Base-by-base conservation (phyloP, 768 basidiomycete genomes). In the Boletus tomentosulus region DNA sequence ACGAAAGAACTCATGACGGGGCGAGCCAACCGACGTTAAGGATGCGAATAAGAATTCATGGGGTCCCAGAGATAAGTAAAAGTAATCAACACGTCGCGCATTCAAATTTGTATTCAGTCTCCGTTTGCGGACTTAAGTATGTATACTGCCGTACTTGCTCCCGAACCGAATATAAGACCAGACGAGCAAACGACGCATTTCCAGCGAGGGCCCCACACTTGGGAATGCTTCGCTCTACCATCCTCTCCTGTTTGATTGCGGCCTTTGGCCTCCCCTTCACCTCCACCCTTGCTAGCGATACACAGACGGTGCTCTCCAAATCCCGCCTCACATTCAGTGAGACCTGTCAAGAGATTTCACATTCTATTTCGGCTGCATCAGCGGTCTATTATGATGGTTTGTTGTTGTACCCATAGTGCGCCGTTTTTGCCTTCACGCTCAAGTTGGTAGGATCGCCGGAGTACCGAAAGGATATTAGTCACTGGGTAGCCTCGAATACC, bases 401-500 rank as follows among this genome's bases (percentile, higher is more conserved):
- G 51, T 46, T 12, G 24, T 15, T 44, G 10, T 33, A 33, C 31
- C 11, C 31, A 33, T 38, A 25, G 30, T 44, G 4, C 31, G 1
- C 5, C n/a, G 2, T 28, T 28, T 28, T 0, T 6, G 27, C 22
- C 8, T 39, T 19, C 25, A 15, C 12, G 1, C 33, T 25, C 7
- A 19, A 35, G 7, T 6, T 44, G 12, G 16, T n/a, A 57, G 46
- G 19, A 13, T 55, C 53, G 7, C 24, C 62, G 5, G 27, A 64
- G 22, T 84, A 80, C 54, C 46, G 43, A 1, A 62, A 67, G n/a
- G 82, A 78, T 53, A 73, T 78, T 13, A 45, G 57, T 4, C 79
- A 83, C 53, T 84, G 77, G 77, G 75, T 78, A 0, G 64, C 64
- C 25, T 79, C 80, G 2, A 81, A 77, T 58, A 58, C 71, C 0